phyloP scores from a whole-genome alignment of 768 basidiomycete genomes.

The Lentinula edodes region DNA sequence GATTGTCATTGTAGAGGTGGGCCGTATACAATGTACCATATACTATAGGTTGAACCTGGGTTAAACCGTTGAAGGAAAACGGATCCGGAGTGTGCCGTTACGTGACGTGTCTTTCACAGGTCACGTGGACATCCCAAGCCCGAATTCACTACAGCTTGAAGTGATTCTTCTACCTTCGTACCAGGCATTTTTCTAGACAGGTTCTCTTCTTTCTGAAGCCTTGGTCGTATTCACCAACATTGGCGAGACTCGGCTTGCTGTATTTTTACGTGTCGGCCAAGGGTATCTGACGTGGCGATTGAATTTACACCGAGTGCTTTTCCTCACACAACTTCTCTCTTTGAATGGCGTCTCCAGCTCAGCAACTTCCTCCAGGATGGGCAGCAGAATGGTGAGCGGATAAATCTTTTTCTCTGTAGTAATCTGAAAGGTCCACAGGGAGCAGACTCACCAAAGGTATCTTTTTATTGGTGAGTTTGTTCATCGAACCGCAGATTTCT shows the following conservation, averaged over 20 bases:
- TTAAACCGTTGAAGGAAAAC: no score
- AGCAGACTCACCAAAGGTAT: constrained; percentile 72
- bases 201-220: background rate
- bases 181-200: background rate
- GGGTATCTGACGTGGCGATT: constrained; percentile 7
- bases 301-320: constrained; percentile 5
- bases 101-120: background rate
- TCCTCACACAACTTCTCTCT: background rate
- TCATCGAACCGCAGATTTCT: constrained; percentile 4
- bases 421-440: constrained; percentile 45
- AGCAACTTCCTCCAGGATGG: constrained; percentile 89
- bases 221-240: background rate
- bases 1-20: no score
- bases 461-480: constrained; percentile 77
- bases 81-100: background rate
- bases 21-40: no score
- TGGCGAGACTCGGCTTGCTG: background rate
- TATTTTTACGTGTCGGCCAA: constrained; percentile 5
- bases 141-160: background rate
- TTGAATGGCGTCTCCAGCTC: constrained; percentile 45
- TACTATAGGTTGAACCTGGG: no score
- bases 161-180: background rate
- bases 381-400: constrained; percentile 79
- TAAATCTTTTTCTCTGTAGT: constrained; percentile 11
- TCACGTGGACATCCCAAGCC: background rate